Percentiles rank a stretch among this genome's conserved stretches.
Conservation (phyloP, 495 filamentous ascomycete genomes). For the Cercophora newfieldiana region DNA sequence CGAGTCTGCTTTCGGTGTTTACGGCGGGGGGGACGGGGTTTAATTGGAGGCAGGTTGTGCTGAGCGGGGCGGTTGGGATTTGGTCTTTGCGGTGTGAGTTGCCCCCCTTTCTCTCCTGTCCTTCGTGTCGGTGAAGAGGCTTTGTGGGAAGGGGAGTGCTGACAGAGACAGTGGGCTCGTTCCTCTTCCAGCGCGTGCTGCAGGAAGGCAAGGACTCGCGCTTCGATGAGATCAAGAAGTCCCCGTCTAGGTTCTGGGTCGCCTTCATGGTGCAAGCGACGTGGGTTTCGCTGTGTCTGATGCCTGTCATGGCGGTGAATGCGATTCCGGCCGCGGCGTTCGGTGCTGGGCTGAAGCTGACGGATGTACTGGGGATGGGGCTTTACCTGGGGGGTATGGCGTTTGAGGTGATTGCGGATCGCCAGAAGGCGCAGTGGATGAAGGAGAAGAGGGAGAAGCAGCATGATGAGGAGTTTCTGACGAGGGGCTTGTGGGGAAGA, state of each 20-base stretch:
- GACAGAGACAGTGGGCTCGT: conserved; percentile 53
- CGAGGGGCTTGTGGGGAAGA: conserved; percentile 57
- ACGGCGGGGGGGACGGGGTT: conserved; percentile 38
- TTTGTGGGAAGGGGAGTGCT: not conserved
- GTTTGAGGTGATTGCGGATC: conserved; percentile 60
- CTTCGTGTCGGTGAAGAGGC: conserved; percentile 2
- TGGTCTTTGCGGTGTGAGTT: conserved; percentile 60
- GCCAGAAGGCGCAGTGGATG: conserved; percentile 60
- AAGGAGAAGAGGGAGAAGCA: conserved; percentile 56
- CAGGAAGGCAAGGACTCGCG: conserved; percentile 57
- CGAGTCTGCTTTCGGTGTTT: conserved; percentile 46
- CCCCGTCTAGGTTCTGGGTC: conserved; percentile 51
- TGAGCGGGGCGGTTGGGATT: conserved; percentile 55
- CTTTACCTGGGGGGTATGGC: conserved; percentile 58
- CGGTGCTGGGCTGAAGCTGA: conserved; percentile 38
- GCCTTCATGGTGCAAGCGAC: conserved; percentile 61
- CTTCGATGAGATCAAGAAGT: conserved; percentile 59
- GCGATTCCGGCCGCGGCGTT: conserved; percentile 52
- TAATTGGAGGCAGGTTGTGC: conserved; percentile 62
- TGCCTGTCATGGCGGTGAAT: conserved; percentile 62
- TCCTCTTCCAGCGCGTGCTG: conserved; percentile 58
- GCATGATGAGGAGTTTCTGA: conserved; percentile 64
- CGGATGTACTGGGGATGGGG: conserved; percentile 54
- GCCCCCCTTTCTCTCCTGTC: not conserved
- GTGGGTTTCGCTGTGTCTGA: conserved; percentile 61